phyloP scores from a whole-genome alignment of 2,329 filamentous ascomycete genomes.

The Drechslerella stenobrocha region DNA sequence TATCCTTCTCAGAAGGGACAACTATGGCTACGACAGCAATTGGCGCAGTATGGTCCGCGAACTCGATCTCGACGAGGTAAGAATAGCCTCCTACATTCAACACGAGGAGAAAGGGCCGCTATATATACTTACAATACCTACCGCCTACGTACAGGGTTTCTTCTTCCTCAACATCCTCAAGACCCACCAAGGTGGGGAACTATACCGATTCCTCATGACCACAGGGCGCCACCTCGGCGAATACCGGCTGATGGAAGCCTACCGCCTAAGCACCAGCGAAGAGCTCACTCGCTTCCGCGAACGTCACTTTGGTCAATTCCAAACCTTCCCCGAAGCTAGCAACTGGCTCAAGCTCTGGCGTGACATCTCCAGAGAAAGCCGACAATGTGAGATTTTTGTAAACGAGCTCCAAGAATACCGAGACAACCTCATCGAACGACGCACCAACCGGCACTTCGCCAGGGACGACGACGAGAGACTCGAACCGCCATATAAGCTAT shows the following conservation, averaged over 20 bases:
- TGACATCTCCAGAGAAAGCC: slow-evolving; percentile 8
- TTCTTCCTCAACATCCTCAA: slow-evolving; percentile 31
- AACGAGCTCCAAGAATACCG: slow-evolving; percentile 4
- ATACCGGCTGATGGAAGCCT: slow-evolving; percentile 17
- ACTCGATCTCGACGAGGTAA: slow-evolving; percentile 33
- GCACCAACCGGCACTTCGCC: background rate
- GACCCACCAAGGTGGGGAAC: slow-evolving; percentile 30
- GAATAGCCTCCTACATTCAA: background rate
- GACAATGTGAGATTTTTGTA: background rate
- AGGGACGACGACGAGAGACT: background rate
- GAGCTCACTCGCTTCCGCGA: slow-evolving; percentile 7
- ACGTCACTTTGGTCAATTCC: slow-evolving; percentile 11
- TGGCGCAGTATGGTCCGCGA: slow-evolving; percentile 36
- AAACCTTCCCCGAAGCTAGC: background rate
- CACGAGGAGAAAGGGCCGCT: background rate
- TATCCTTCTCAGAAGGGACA: slow-evolving; percentile 7
- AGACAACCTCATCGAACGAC: slow-evolving; percentile 4
- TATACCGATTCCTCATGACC: slow-evolving; percentile 30
- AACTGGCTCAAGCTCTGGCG: slow-evolving; percentile 18
- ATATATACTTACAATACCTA: slow-evolving; percentile 6
- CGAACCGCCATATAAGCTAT: slow-evolving; percentile 14
- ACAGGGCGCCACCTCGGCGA: slow-evolving; percentile 15
- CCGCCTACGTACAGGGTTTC: slow-evolving; percentile 11
- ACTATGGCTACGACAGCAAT: slow-evolving; percentile 19
- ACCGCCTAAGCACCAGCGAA: slow-evolving; percentile 1